Evolutionary conservation across 2,329 filamentous ascomycete species (phyloP), one percentile per base, ranked within the genome.

Genomic region (Cordyceps militaris): DNA sequence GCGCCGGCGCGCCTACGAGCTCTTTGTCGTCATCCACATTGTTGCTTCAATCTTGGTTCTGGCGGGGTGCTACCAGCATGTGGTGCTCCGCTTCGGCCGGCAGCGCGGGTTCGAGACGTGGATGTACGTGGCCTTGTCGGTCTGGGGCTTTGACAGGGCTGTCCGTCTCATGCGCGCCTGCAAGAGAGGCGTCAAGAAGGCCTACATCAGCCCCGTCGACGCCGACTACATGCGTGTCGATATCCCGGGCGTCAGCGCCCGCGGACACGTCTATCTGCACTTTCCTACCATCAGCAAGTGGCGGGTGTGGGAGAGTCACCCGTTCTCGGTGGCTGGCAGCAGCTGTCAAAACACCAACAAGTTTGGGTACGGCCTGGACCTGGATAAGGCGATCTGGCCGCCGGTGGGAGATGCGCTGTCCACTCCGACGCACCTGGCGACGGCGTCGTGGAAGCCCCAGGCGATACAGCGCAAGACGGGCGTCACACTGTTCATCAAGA

Each of bases 21-120:
- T 74, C 1, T 79, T 80, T 63, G 64, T 79, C 2, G 59, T 71
- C n/a, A 59, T 65, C 10, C 76, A 79, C 54, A 69, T 79, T 32
- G 58, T 71, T 2, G 48, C 78, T 1, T 66, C 74, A 0, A 66
- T 74, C 10, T 59, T 79, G 3, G 62, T 70, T 10, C 55, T 80
- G 4, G 68, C 73, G 2, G 76, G 74, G 9, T 73, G 67, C 40
- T 77, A 69, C 64, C 73, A 71, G 36, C 76, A 79, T 61, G 70
- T 76, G 53, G 63, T 68, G 4, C 57, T 64, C 11, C 62, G 65
- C 1, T 76, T 72, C 59, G 60, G 62, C 4, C 65, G 71, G 50
- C 66, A 72, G 44, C 78, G 73, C 68, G 76, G 76, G 2, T 75
- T 80, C 60, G 76, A 69, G 60, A 65, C 60, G 14, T 69, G 65